A percentile compares a stretch with the other conserved stretches of the same genome.
Conservation (phyloP, 2,329 filamentous ascomycete genomes). For the Clonostachys rhizophaga region DNA sequence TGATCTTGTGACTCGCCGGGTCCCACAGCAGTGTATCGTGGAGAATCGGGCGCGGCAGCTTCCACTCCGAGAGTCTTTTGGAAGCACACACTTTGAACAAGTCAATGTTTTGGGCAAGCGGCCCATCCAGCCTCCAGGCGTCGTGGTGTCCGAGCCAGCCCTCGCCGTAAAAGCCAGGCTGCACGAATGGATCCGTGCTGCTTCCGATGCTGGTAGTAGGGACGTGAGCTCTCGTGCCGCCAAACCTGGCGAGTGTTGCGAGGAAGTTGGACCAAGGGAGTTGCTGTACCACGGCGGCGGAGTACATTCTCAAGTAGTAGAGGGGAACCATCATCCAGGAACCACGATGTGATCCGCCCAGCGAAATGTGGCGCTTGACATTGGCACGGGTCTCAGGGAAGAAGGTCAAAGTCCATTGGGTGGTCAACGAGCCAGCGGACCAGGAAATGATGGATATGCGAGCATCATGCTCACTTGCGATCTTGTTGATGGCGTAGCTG, state of each 20-base stretch:
- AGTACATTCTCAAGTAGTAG: constrained; percentile 2
- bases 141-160: neutral
- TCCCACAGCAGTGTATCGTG: constrained; percentile 1
- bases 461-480: neutral
- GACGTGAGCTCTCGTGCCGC: neutral
- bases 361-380: constrained; percentile 1
- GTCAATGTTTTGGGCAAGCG: constrained; percentile 1
- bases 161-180: constrained; percentile 1
- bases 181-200: constrained; percentile 2
- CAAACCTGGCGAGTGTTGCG: neutral
- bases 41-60: neutral
- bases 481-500: constrained; percentile 1
- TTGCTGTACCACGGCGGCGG: constrained; percentile 1
- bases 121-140: constrained; percentile 1
- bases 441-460: constrained; percentile 2
- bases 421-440: constrained; percentile 1
- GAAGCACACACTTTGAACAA: constrained; percentile 1
- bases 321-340: constrained; percentile 1
- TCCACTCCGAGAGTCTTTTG: neutral
- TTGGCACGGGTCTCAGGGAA: constrained; percentile 3
- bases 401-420: constrained; percentile 2
- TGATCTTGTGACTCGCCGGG: constrained; percentile 1
- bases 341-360: constrained; percentile 1
- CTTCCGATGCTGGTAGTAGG: constrained; percentile 1
- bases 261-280: constrained; percentile 3